Percentiles rank a stretch among this genome's conserved stretches.
These are phyloP conservation scores for Linnemannia exigua DNA, from an alignment of 192 early-diverging fungal genomes.

Conservation along the genomic window DNA sequence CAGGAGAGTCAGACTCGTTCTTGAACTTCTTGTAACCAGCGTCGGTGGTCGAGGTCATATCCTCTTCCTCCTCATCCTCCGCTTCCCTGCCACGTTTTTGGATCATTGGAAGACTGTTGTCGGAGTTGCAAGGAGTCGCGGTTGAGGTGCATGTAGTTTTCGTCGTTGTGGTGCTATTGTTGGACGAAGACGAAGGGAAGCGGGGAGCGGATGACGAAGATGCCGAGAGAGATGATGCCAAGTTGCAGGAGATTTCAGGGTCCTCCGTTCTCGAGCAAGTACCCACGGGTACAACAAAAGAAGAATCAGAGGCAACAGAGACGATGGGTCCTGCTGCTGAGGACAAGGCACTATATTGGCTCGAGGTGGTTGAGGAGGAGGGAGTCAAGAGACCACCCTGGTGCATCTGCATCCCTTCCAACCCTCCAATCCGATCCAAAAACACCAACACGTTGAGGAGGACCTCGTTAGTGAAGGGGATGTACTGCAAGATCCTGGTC, in stretches of 20 bases:
- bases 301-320: background rate
- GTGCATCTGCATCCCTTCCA: conserved; percentile 46
- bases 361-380: background rate
- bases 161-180: background rate
- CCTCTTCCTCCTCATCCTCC: background rate
- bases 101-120: conserved; percentile 29
- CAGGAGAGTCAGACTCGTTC: background rate
- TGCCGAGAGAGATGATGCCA: background rate
- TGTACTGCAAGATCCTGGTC: conserved; percentile 75
- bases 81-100: conserved; percentile 48
- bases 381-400: background rate
- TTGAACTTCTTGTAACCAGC: conserved; percentile 9
- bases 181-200: conserved; percentile 6
- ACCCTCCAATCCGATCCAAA: conserved; percentile 74
- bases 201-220: conserved; percentile 12
- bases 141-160: background rate
- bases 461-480: conserved; percentile 75
- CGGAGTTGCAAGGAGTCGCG: conserved; percentile 18
- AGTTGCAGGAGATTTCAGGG: conserved; percentile 15
- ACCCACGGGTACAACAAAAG: background rate
- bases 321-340: background rate
- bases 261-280: background rate
- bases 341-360: background rate
- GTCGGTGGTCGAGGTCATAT: background rate
- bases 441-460: conserved; percentile 79